Conservation (phyloP, 202 grass and related monocot genomes). For the Bolboschoenoplectus hybrid region DNA sequence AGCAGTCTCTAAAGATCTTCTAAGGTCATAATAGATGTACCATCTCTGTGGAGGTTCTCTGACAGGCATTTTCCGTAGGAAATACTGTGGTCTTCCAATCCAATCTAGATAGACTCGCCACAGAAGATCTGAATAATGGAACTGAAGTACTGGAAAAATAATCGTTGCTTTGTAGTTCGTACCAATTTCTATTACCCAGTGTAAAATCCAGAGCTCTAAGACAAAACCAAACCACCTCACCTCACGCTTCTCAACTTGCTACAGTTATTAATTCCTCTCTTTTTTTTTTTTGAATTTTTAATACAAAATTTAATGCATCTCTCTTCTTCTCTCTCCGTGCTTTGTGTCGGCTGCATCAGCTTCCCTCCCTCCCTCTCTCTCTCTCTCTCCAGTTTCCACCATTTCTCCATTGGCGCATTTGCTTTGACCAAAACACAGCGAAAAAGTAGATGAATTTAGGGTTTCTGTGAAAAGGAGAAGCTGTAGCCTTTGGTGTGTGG, state of each 20-base stretch:
- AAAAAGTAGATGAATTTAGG: background rate
- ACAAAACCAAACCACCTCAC: background rate
- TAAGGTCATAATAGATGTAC: background rate
- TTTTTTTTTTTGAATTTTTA: slow-evolving; percentile 26
- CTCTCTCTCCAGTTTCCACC: background rate
- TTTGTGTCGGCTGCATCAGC: slow-evolving; percentile 29
- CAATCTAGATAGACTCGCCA: background rate
- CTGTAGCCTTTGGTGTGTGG: background rate
- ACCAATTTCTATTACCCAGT: background rate
- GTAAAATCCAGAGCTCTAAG: background rate
- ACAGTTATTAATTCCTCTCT: slow-evolving; percentile 6
- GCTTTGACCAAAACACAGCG: background rate
- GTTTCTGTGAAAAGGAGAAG: slow-evolving; percentile 36
- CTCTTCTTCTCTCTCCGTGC: background rate
- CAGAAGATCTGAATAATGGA: background rate
- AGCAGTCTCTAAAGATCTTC: background rate
- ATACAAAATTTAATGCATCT: background rate
- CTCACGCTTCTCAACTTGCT: background rate
- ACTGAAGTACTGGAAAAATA: background rate
- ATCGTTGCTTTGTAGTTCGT: background rate
- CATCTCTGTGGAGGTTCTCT: background rate
- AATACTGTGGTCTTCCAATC: background rate
- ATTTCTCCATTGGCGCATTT: background rate
- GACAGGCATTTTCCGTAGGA: background rate
- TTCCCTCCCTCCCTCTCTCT: background rate